Conservation (phyloP, 768 basidiomycete species). For the Sarcodon sp. region DNA sequence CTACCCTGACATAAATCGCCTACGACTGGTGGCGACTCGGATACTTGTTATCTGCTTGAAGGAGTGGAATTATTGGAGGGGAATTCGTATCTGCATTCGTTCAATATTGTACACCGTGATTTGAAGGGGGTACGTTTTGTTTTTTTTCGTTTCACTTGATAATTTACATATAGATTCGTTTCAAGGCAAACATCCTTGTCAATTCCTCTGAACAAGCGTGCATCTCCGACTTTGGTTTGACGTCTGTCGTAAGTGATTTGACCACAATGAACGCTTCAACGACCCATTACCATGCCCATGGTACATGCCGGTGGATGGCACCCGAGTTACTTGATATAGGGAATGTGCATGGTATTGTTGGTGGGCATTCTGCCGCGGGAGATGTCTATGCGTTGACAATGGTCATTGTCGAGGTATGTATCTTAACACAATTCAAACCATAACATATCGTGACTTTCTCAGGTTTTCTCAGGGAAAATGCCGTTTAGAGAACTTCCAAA, state of each 20-base stretch:
- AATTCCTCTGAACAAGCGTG: not conserved
- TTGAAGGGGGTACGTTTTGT: not conserved
- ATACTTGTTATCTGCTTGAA: not conserved
- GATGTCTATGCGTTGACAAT: not conserved
- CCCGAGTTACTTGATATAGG: not conserved
- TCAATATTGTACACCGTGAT: not conserved
- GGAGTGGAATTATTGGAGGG: not conserved
- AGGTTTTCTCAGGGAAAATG: too few relatives aligned
- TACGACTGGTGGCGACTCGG: conserved; percentile 1
- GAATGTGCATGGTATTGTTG: not conserved
- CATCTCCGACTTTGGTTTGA: not conserved
- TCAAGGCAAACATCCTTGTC: not conserved
- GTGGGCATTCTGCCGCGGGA: not conserved
- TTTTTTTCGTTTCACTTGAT: not conserved
- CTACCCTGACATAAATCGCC: conserved; percentile 1
- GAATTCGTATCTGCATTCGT: not conserved
- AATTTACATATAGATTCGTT: not conserved
- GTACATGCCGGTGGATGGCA: not conserved
- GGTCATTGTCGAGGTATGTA: not conserved
- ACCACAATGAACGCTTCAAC: too few relatives aligned
- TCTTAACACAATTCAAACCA: not conserved
- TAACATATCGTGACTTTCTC: too few relatives aligned
- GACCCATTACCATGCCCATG: not conserved
- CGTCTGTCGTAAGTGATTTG: not conserved
- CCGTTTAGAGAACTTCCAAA: too few relatives aligned